Base-by-base conservation (phyloP, 148 eudicot genomes). In the Fagopyrum tataricum region DNA sequence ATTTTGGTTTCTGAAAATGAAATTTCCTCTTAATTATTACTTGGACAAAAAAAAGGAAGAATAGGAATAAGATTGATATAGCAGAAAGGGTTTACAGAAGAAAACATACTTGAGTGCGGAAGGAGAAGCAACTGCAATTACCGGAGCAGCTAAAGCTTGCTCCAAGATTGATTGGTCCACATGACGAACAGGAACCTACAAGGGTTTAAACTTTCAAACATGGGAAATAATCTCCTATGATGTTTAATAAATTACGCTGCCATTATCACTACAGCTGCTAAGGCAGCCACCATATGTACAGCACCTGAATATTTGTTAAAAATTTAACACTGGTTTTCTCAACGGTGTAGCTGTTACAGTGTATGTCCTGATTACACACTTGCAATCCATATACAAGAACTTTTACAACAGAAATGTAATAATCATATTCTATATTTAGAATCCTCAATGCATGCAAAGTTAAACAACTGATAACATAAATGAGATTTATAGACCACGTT, bases 61-160 rank as follows among this genome's bases (percentile, higher is more conserved):
- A 47, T 48, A 13, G 42, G 17, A 56, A 58, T 9, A 7, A 46
- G 49, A 46, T 2, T 46, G 12, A 46, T 10, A 46, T 7, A 23
- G 71, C 42, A 62, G 59, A 40, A 5, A 52, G 23, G 11, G 7
- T 37, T 59, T 56, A 49, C 49, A 7, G 46, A 59, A 71, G 39
- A 26, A 44, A 6, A 39, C 20, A 48, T 88, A 95, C 99, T 93
- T 87, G 73, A 90, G 64, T 47, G 97, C 97, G 82, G 99, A 95
- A 81, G 99, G 97, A 21, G 99, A 92, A 20, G 96, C 99, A 44
- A 90, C 92, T 26, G 99, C 90, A 80, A 95, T 78, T 77, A 95
- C 99, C 77, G 99, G 94, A 87, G 90, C 83, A 75, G 83, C 74
- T 51, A 87, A 78, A 69, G 96, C 97, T 73, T 82, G 89, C 73